Evolutionary conservation across 768 basidiomycete genomes (phyloP), one percentile per base, ranked within the genome.

Genomic region (Pleurotus tuber-regium): DNA sequence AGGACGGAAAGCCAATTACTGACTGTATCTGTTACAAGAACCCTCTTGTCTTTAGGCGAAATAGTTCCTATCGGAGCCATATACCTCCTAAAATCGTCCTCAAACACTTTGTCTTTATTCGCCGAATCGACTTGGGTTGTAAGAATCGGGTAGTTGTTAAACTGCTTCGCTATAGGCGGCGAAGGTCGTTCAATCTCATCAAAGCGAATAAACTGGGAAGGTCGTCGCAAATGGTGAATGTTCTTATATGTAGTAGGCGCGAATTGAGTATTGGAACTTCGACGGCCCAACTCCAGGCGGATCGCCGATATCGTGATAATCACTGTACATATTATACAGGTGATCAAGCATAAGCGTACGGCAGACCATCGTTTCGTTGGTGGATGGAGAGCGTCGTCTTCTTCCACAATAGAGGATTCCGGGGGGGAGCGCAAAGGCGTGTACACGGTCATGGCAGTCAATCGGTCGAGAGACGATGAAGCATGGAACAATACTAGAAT

Each of bases 141-240:
- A 10, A 50, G 49, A 12, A 28, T 41, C 2, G 49, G 49, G 23
- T 50, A 50, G 39, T 50, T 50, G 36, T 40, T 46, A 39, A 31
- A 25, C 33, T 23, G 50, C n/a, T 53, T 51, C 2, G 56, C 53
- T 3, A 52, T 42, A 18, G 56, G 52, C 14, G 54, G 53, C 16
- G 51, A 53, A 1, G 63, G 56, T 3, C 57, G 49, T 6, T 52
- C 44, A 25, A 66, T 58, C 19, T 61, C 46, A 25, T 64, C 57
- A 42, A 66, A 59, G 8, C 65, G 57, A 26, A 66, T 62, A 50
- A 61, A 66, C 28, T 61, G 64, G n/a, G 63, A 63, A 2, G 65
- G 65, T 2, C 60, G 59, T 21, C 61, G 59, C 26, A 66, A 59
- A 0, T 11, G 40, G 44, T 52, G 43, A 24, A 56, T 56, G n/a